phyloP scores from a whole-genome alignment of 2,329 filamentous ascomycete genomes.

The Claviceps cyperi region DNA sequence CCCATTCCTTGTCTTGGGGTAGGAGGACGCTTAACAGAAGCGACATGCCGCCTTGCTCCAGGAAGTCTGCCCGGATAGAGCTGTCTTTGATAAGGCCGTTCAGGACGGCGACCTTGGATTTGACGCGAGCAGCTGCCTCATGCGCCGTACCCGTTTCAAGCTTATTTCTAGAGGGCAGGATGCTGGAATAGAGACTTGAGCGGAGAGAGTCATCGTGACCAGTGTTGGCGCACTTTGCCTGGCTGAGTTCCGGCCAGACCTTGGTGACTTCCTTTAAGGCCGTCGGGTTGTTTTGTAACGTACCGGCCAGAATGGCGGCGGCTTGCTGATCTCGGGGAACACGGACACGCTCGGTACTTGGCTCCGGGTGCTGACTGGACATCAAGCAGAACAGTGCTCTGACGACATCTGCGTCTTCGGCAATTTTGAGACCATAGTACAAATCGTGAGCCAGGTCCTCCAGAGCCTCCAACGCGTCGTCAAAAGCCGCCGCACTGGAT shows the following conservation, averaged over 20 bases:
- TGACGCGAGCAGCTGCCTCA: slow-evolving; percentile 15
- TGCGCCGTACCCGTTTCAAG: slow-evolving; percentile 10
- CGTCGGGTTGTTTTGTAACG: slow-evolving; percentile 51
- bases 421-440: slow-evolving; percentile 52
- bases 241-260: slow-evolving; percentile 30
- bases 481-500: slow-evolving; percentile 21
- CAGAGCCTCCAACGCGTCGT: slow-evolving; percentile 40
- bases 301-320: slow-evolving; percentile 40
- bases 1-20: slow-evolving; percentile 32
- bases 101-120: slow-evolving; percentile 34
- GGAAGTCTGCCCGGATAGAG: slow-evolving; percentile 38
- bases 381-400: slow-evolving; percentile 44
- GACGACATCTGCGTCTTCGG: slow-evolving; percentile 38
- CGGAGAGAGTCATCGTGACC: slow-evolving; percentile 15
- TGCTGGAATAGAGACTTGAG: slow-evolving; percentile 26
- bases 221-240: slow-evolving; percentile 21
- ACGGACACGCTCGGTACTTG: slow-evolving; percentile 10
- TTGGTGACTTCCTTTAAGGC: slow-evolving; percentile 38
- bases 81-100: slow-evolving; percentile 41
- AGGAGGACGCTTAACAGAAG: slow-evolving; percentile 38
- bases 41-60: slow-evolving; percentile 37
- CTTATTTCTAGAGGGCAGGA: slow-evolving; percentile 18
- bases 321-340: slow-evolving; percentile 34
- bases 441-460: slow-evolving; percentile 53
- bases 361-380: slow-evolving; percentile 15